A percentile compares a stretch with the other conserved stretches of the same genome.
Evolutionary conservation across 2,329 filamentous ascomycete genomes (phyloP).

Genomic region (Colletotrichum echinochloae): DNA sequence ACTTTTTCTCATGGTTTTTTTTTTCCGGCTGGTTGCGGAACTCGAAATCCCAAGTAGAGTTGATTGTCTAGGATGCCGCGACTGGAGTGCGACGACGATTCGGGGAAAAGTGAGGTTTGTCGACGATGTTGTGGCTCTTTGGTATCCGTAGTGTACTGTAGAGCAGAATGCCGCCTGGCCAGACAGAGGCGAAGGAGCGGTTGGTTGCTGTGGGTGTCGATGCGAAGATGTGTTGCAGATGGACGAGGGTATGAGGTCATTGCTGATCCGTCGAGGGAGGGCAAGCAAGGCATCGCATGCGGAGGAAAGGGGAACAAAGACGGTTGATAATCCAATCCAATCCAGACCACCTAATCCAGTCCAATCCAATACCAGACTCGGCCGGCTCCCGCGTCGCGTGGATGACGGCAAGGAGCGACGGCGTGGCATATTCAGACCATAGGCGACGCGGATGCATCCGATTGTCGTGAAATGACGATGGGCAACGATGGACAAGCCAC

Average conservation of each 20-base stretch:
- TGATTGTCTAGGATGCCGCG: not conserved
- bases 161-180: too few species aligned
- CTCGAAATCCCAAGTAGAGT: not conserved
- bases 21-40: constrained; percentile 20
- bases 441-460: not conserved
- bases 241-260: not conserved
- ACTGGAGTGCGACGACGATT: not conserved
- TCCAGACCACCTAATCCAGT: too few species aligned
- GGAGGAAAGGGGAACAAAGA: not conserved
- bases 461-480: constrained; percentile 23
- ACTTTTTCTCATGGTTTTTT: not conserved
- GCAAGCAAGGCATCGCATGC: not conserved
- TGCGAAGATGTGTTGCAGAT: too few species aligned
- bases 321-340: not conserved
- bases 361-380: not conserved
- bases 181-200: too few species aligned
- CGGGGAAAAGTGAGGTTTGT: not conserved
- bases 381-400: constrained; percentile 22
- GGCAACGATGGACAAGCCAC: not conserved
- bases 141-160: too few species aligned
- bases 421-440: too few species aligned
- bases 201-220: too few species aligned
- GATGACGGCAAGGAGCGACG: constrained; percentile 11
- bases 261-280: not conserved
- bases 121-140: not conserved